Evolutionary conservation across 306 rosid genomes (phyloP).

Genomic region (Chamaecrista fasciculata): DNA sequence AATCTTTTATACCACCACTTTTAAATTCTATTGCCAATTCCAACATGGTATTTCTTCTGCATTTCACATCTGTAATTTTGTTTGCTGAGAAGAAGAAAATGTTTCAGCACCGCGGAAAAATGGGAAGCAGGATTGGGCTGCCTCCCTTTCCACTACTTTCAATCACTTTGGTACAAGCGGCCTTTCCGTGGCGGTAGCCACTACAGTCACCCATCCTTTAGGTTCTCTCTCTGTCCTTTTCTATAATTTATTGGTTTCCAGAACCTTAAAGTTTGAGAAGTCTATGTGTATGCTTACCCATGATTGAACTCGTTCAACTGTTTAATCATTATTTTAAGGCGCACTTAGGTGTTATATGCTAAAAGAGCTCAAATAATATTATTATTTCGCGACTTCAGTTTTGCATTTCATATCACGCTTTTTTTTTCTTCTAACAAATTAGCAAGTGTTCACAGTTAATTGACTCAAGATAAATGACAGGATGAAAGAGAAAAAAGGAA

Average conservation of each 20-base stretch:
- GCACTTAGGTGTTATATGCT: background rate
- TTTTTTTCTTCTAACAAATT: background rate
- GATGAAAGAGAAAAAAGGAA: background rate
- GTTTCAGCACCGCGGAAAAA: constrained; percentile 40
- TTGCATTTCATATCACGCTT: background rate
- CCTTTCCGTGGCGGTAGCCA: constrained; percentile 76
- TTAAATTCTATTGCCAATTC: background rate
- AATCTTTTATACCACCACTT: background rate
- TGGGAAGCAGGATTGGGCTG: constrained; percentile 56
- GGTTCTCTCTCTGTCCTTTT: constrained; percentile 38
- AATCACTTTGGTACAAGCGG: constrained; percentile 84
- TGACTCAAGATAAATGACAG: background rate
- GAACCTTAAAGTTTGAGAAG: background rate
- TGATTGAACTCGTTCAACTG: background rate
- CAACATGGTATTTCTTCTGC: background rate
- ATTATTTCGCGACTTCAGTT: background rate
- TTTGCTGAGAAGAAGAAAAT: constrained; percentile 3
- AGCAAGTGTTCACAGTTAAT: background rate
- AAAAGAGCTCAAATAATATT: background rate
- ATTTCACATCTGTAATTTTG: background rate
- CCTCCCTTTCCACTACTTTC: constrained; percentile 56
- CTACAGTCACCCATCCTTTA: constrained; percentile 79
- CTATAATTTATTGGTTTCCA: background rate
- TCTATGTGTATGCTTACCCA: background rate
- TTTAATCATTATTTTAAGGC: background rate